Conservation (phyloP, 2,329 filamentous ascomycete species). For the Ophiostoma ulmi region DNA sequence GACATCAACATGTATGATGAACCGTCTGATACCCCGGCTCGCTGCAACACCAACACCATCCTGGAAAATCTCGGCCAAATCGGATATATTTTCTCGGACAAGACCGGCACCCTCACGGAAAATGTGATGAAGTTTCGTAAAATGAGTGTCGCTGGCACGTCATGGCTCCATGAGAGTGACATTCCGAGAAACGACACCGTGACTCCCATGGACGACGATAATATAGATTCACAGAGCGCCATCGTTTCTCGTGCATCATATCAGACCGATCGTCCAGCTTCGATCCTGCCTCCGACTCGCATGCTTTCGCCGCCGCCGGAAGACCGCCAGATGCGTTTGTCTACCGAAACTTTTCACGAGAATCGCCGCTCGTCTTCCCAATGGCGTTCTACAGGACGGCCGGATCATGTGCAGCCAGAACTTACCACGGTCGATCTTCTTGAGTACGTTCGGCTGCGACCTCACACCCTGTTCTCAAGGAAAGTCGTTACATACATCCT, state of each 20-base stretch:
- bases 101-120: constrained; percentile 89
- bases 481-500: constrained; percentile 80
- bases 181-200: constrained; percentile 41
- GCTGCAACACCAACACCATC: constrained; percentile 90
- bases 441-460: constrained; percentile 68
- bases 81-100: constrained; percentile 86
- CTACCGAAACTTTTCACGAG: constrained; percentile 11
- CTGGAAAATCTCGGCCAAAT: constrained; percentile 91
- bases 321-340: background rate
- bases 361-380: constrained; percentile 45
- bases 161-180: constrained; percentile 81
- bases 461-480: constrained; percentile 69
- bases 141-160: constrained; percentile 80
- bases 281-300: background rate
- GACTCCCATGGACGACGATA: constrained; percentile 23
- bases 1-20: constrained; percentile 91
- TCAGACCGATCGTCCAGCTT: background rate
- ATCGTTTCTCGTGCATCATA: background rate
- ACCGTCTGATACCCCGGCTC: constrained; percentile 75
- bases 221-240: background rate
- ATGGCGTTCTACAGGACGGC: constrained; percentile 46
- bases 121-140: constrained; percentile 96
- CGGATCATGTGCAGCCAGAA: constrained; percentile 49
- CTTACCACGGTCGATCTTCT: constrained; percentile 68
- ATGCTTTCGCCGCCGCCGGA: constrained; percentile 3